These are phyloP conservation scores for Luvunga scandens DNA, from an alignment of 345 rosid species.

Conservation along the genomic window DNA sequence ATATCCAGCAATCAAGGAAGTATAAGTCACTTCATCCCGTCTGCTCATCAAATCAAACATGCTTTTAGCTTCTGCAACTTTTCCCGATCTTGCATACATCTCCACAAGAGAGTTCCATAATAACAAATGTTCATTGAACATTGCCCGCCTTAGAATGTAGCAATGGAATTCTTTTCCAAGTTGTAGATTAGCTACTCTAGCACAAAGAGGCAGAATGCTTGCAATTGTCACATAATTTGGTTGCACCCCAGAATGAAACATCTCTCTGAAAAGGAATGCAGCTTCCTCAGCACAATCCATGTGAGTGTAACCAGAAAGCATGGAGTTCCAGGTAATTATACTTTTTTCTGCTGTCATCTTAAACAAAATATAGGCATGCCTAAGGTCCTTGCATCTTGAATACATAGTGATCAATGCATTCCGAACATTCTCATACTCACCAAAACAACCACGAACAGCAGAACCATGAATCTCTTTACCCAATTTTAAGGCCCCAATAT, in stretches of 20 bases:
- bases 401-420: constrained; percentile 79
- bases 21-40: constrained; percentile 74
- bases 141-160: constrained; percentile 51
- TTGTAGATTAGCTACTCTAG: constrained; percentile 70
- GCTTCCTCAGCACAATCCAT: constrained; percentile 62
- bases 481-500: constrained; percentile 41
- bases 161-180: constrained; percentile 90
- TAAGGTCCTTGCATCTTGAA: constrained; percentile 56
- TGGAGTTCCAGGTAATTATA: constrained; percentile 71
- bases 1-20: constrained; percentile 75
- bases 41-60: constrained; percentile 51
- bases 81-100: constrained; percentile 79
- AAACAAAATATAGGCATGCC: constrained; percentile 45
- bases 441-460: constrained; percentile 42
- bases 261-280: constrained; percentile 53
- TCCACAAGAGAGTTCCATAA: constrained; percentile 73
- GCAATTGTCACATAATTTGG: constrained; percentile 74
- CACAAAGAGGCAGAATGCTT: constrained; percentile 75
- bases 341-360: constrained; percentile 36
- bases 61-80: constrained; percentile 48
- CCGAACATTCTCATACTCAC: constrained; percentile 42
- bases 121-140: constrained; percentile 42
- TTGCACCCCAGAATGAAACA: constrained; percentile 55
- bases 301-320: constrained; percentile 61
- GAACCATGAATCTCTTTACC: constrained; percentile 70